Evolutionary conservation across 495 filamentous ascomycete genomes (phyloP).

Genomic region (Penicillium coprophilum): DNA sequence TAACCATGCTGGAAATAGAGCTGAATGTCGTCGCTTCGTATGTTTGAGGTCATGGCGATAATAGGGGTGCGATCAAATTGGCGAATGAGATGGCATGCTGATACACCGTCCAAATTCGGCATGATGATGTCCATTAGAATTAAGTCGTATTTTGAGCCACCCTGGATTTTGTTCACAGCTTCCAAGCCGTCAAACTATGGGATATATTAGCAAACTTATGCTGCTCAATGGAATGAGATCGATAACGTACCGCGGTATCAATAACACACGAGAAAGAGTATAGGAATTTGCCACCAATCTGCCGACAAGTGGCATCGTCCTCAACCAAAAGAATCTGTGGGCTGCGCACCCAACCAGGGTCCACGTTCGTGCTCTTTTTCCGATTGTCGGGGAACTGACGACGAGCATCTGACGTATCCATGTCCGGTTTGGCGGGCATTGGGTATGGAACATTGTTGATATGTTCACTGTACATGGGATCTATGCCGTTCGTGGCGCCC

Average conservation of each 20-base stretch:
- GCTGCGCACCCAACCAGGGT: slow-evolving; percentile 76
- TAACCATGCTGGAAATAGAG: slow-evolving; percentile 97
- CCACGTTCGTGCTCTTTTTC: slow-evolving; percentile 68
- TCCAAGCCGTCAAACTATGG: slow-evolving; percentile 83
- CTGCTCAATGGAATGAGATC: slow-evolving; percentile 19
- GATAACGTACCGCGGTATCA: slow-evolving; percentile 78
- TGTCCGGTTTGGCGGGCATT: slow-evolving; percentile 58
- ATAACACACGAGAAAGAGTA: slow-evolving; percentile 85
- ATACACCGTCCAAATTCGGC: slow-evolving; percentile 93
- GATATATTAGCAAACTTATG: slow-evolving; percentile 10
- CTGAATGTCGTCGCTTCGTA: slow-evolving; percentile 92
- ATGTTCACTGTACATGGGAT: slow-evolving; percentile 91
- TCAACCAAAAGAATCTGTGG: slow-evolving; percentile 91
- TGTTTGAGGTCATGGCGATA: slow-evolving; percentile 98
- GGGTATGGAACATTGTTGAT: slow-evolving; percentile 89
- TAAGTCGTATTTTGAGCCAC: slow-evolving; percentile 80
- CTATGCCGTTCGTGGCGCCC: slow-evolving; percentile 84
- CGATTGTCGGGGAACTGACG: slow-evolving; percentile 54
- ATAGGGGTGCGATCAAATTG: slow-evolving; percentile 88
- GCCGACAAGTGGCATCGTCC: slow-evolving; percentile 89
- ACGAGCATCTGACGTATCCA: slow-evolving; percentile 49
- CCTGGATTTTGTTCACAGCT: slow-evolving; percentile 88
- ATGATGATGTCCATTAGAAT: slow-evolving; percentile 99
- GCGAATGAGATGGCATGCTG: slow-evolving; percentile 89
- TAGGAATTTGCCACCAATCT: slow-evolving; percentile 93